These are phyloP conservation scores for Biscutella laevigata DNA, from an alignment of 441 rosid species.

Conservation along the genomic window DNA sequence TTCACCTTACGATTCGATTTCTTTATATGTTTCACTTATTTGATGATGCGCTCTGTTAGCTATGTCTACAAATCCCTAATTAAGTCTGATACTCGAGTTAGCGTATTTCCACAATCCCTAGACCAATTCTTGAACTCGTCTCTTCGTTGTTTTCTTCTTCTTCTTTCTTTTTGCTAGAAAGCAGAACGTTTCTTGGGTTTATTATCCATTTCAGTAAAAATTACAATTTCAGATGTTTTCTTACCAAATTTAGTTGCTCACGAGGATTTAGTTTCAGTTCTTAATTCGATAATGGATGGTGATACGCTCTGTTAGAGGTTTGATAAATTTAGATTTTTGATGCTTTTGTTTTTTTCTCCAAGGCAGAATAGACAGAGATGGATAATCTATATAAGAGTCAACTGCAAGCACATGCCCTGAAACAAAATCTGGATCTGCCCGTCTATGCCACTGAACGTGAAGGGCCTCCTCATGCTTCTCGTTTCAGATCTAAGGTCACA, in stretches of 20 bases:
- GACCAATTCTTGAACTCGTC: background rate
- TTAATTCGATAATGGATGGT: too few relatives aligned
- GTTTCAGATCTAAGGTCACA: conserved; percentile 50
- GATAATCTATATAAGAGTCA: conserved; percentile 38
- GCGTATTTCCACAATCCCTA: too few relatives aligned
- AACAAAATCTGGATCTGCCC: conserved; percentile 43
- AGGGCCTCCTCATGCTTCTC: conserved; percentile 67
- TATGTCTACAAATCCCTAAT: background rate
- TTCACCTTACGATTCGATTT: background rate
- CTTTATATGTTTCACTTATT: background rate
- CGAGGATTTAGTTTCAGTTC: too few relatives aligned
- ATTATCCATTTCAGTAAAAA: background rate
- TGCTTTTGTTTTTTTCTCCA: background rate
- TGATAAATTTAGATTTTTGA: background rate
- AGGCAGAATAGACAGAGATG: conserved; percentile 5
- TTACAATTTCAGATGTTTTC: too few relatives aligned
- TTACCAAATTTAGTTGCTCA: too few relatives aligned
- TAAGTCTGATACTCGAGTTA: background rate
- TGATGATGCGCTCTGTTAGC: background rate
- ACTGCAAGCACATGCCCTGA: conserved; percentile 45
- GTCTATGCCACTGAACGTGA: conserved; percentile 40
- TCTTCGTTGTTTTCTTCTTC: too few relatives aligned
- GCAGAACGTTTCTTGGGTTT: background rate
- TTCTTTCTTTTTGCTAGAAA: background rate
- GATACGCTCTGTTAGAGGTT: too few relatives aligned